A percentile compares a stretch with the other conserved stretches of the same genome.
These are phyloP conservation scores for Gossypium anomalum DNA, from an alignment of 345 rosid genomes.

Conservation along the genomic window DNA sequence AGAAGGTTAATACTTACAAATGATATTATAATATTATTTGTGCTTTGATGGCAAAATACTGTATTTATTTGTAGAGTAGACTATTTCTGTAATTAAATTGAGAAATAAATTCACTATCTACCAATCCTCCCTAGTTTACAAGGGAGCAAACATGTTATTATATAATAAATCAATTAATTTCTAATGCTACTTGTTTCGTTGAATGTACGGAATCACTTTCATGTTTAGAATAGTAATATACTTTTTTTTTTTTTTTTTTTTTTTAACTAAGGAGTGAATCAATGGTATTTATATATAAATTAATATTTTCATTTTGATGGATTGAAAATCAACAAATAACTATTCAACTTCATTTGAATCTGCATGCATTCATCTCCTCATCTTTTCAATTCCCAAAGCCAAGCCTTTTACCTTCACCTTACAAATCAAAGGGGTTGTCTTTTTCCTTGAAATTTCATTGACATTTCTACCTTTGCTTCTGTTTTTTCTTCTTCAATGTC, in stretches of 20 bases:
- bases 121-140: not conserved
- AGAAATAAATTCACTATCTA: too few relatives aligned
- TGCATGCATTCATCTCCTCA: not conserved
- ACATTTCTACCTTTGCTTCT: not conserved
- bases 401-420: constrained; percentile 30
- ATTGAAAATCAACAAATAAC: not conserved
- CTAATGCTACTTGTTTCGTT: not conserved
- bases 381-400: constrained; percentile 53
- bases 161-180: not conserved
- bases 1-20: too few relatives aligned
- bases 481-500: constrained; percentile 30
- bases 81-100: too few relatives aligned
- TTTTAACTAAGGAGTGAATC: too few relatives aligned
- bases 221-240: not conserved
- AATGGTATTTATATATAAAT: too few relatives aligned
- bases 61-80: too few relatives aligned
- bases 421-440: constrained; percentile 38
- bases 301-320: too few relatives aligned
- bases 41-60: too few relatives aligned
- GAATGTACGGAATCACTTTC: not conserved
- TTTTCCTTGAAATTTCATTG: not conserved
- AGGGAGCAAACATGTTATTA: too few relatives aligned
- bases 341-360: constrained; percentile 3
- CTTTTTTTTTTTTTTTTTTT: too few relatives aligned
- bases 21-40: too few relatives aligned